Evolutionary conservation across 352 stramenopile genomes (phyloP).

Genomic region (Pythium folliculosum): DNA sequence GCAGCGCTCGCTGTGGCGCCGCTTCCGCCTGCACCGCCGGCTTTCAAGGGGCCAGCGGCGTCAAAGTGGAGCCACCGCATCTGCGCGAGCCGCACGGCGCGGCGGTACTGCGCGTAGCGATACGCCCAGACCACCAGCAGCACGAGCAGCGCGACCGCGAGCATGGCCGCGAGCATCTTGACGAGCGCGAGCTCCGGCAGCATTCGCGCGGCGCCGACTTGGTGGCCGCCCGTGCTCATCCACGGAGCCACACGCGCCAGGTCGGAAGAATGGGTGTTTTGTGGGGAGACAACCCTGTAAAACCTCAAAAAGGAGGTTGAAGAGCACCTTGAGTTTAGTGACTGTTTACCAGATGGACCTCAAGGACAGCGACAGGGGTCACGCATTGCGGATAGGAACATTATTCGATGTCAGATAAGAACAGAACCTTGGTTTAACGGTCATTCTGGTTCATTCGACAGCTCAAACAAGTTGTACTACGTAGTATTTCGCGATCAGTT

Average conservation of each 20-base stretch:
- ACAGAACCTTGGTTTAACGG: neutral
- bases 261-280: neutral
- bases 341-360: neutral
- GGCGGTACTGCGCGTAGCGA: slow-evolving; percentile 62
- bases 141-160: slow-evolving; percentile 41
- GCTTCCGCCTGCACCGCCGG: neutral
- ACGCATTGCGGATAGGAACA: no score
- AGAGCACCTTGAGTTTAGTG: slow-evolving; percentile 10
- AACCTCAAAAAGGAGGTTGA: slow-evolving; percentile 17
- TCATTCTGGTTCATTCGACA: no score
- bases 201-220: neutral
- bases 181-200: slow-evolving; percentile 47
- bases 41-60: slow-evolving; percentile 27
- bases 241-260: neutral
- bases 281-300: neutral
- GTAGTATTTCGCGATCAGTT: no score
- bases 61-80: slow-evolving; percentile 70
- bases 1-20: neutral
- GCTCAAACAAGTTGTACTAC: no score
- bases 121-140: slow-evolving; percentile 56
- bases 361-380: neutral
- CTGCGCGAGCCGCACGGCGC: slow-evolving; percentile 57
- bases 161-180: slow-evolving; percentile 43
- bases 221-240: neutral
- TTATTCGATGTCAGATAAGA: neutral